These are phyloP conservation scores for Clarireedia homoeocarpa DNA, from an alignment of 2,329 filamentous ascomycete species.

Conservation along the genomic window DNA sequence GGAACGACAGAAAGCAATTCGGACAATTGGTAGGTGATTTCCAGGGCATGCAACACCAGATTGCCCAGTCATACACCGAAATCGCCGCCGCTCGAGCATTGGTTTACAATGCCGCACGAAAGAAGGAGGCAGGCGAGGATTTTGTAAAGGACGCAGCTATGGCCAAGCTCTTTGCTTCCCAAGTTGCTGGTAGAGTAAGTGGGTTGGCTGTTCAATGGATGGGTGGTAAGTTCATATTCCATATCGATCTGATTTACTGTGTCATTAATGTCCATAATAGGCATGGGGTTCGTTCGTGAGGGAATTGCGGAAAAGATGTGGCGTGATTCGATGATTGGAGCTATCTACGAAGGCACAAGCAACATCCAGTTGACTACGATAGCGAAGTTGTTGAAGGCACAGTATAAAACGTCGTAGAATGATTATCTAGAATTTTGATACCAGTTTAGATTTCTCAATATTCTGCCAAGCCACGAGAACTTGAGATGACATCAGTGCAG, in stretches of 20 bases:
- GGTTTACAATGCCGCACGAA: constrained; percentile 91
- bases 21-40: constrained; percentile 90
- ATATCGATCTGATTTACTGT: neutral
- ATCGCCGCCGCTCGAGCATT: constrained; percentile 85
- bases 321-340: constrained; percentile 96
- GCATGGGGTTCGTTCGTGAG: constrained; percentile 94
- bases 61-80: constrained; percentile 91
- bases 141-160: constrained; percentile 96
- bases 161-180: constrained; percentile 92
- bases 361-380: constrained; percentile 68
- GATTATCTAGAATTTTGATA: neutral
- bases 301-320: constrained; percentile 97
- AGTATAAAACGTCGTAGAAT: constrained; percentile 48
- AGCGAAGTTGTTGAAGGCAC: constrained; percentile 60
- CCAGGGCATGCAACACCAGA: constrained; percentile 98
- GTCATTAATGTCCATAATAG: constrained; percentile 2
- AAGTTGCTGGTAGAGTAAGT: constrained; percentile 82
- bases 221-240: constrained; percentile 51
- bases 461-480: constrained; percentile 10
- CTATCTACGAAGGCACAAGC: constrained; percentile 91
- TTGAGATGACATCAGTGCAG: constrained; percentile 5
- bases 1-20: constrained; percentile 98
- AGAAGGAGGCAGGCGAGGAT: constrained; percentile 95
- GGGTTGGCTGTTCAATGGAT: constrained; percentile 95
- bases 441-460: constrained; percentile 7